A percentile compares a stretch with the other conserved stretches of the same genome.
phyloP scores from a whole-genome alignment of 345 rosid species.

The Sonneratia caseolaris region DNA sequence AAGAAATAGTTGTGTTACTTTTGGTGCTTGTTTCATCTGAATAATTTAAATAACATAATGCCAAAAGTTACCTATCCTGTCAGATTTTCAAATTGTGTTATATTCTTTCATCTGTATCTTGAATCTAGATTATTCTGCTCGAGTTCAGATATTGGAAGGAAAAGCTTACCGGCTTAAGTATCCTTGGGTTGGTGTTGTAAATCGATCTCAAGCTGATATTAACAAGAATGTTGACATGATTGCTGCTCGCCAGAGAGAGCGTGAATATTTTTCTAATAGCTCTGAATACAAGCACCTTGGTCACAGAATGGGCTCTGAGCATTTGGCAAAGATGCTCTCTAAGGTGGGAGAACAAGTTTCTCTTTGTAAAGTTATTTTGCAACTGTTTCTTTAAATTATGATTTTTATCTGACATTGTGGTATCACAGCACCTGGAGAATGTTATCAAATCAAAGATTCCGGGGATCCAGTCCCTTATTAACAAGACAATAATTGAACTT shows the following conservation, averaged over 20 bases:
- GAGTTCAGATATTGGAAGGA: conserved; percentile 6
- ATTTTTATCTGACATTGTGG: neutral
- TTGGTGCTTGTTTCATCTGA: neutral
- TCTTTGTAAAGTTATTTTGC: neutral
- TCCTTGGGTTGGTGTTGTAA: conserved; percentile 6
- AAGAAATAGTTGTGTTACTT: neutral
- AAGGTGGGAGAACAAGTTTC: neutral
- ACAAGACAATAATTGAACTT: conserved; percentile 1
- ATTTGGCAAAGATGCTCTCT: conserved; percentile 1
- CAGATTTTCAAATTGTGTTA: neutral
- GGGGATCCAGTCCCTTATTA: conserved; percentile 4
- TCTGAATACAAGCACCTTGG: conserved; percentile 2
- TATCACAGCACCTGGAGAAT: conserved; percentile 1
- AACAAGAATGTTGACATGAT: conserved; percentile 6
- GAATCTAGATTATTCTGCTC: neutral
- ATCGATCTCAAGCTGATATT: conserved; percentile 6
- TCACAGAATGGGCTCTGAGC: conserved; percentile 5
- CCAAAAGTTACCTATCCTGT: neutral
- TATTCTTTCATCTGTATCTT: neutral
- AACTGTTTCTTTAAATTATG: neutral
- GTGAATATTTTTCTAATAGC: conserved; percentile 3
- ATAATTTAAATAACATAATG: neutral
- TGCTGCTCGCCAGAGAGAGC: conserved; percentile 5
- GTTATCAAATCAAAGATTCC: conserved; percentile 5
- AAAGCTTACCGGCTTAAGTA: conserved; percentile 2